Base-by-base conservation (phyloP, 73 alveolate species). In the Paramecium caudatum region DNA sequence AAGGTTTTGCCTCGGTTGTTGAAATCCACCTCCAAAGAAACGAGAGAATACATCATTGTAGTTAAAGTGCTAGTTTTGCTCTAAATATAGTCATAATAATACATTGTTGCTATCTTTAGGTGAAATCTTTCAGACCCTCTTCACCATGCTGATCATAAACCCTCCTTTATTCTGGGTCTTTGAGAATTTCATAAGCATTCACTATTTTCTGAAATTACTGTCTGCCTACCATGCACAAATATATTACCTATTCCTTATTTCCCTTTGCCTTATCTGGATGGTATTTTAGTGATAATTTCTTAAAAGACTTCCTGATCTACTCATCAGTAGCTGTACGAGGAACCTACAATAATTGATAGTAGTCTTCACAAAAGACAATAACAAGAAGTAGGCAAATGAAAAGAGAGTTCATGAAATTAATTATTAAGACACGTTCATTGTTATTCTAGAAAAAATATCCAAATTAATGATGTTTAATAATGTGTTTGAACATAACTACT, bases 11-110 rank as follows among this genome's bases (percentile, higher is more conserved):
- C 83, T 61, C 94, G 91, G 49, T 91, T 82, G 17, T 82, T 90
- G 19, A 87, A 91, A 37, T 61, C 98, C 98, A 9, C 97, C 98
- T 5, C 99, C 98, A 93, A 97, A 98, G 96, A 98, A 98, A 39
- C 94, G 91, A 30, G 94, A 65, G 96, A 98, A 97, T 6, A 97
- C 93, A 93, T 97, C 99, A 39, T 97, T 97, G 61, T 90, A 91
- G 69, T 91, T 65, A 33, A 30, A 30, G 34, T 65, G 50, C 8
- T 65, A 65, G 16, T 30, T 49, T 33, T 33, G 3, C 2, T 2
- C 17, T 23, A 10, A 19, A 55, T 3, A 19, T 55, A 55, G 3
- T 32, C 32, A 78, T 93, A 96, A 19, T 7, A 3, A 92, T 96
- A 65, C 96, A 61, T 39, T 83, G 49, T 16, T 62, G 61, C 61